Evolutionary conservation across 2,329 filamentous ascomycete genomes (phyloP), one percentile per base, ranked within the genome.

Genomic region (Rutstroemia sp.): DNA sequence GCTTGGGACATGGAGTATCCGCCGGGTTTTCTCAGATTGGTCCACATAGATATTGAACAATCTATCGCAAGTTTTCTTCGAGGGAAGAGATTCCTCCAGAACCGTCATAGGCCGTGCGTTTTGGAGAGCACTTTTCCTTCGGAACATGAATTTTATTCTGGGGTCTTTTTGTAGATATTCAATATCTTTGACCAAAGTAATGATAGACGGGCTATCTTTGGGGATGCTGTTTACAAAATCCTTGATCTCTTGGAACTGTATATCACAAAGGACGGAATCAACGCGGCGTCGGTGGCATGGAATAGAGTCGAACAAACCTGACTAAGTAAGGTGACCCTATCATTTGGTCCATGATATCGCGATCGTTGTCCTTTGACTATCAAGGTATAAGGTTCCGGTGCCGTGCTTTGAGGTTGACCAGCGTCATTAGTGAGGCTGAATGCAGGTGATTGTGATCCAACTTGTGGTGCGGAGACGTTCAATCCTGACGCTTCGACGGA

Each of bases 1-100:
- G 1, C 69, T 71, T 6, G 74, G 73, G 34, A 69, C 63, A 58
- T 78, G 75, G 4, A 78, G 57, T 40, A 78, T 70, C 19, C 72
- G 70, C 54, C 75, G 76, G 2, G 71, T 68, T 9, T 63, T 70
- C 38, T 73, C 75, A 59, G 72, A 75, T 1, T 66, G 70, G 8
- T 70, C 68, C 40, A 75, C 69, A 61, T 77, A 78, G 1, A 71
- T 55, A 1, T 67, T 60, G 7, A 73, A 64, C 8, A 48, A 23
- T 17, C 36, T 47, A 49, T 59, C 49, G 50, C 59, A 61, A 48
- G 54, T 19, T 25, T 23, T 21, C 21, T 52, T 49, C 34, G 42
- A 51, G 0, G 57, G 59, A 19, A 61, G 40, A 36, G 57, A 39
- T 16, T 59, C 48, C 25, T 54, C 34, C 34, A 61, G 46, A 17